phyloP scores from a whole-genome alignment of 2,329 filamentous ascomycete genomes.

The Sclerotinia borealis region DNA sequence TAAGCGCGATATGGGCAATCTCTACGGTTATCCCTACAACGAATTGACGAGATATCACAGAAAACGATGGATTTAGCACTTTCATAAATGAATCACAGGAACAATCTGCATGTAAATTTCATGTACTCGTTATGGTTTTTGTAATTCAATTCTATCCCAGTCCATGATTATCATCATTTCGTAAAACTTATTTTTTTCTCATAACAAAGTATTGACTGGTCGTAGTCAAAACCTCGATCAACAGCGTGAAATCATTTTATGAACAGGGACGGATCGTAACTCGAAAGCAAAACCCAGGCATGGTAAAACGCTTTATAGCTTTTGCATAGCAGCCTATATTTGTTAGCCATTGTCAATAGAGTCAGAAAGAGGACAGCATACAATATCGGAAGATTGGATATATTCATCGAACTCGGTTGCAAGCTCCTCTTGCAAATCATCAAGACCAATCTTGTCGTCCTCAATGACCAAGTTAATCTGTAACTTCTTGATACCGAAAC shows the following conservation, averaged over 20 bases:
- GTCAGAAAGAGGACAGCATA: conserved; percentile 33
- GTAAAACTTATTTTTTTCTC: conserved; percentile 12
- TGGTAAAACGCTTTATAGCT: conserved; percentile 59
- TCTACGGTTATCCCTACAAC: background rate
- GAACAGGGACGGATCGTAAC: conserved; percentile 18
- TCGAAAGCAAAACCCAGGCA: conserved; percentile 12
- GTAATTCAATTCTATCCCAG: conserved; percentile 26
- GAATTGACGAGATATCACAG: background rate
- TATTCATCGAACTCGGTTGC: conserved; percentile 84
- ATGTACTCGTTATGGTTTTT: conserved; percentile 18
- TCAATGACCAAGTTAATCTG: conserved; percentile 98
- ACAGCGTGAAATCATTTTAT: conserved; percentile 24
- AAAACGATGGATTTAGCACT: background rate
- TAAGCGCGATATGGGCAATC: conserved; percentile 11
- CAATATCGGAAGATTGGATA: conserved; percentile 90
- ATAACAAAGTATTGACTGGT: conserved; percentile 7
- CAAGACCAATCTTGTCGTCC: conserved; percentile 88
- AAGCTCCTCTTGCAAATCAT: conserved; percentile 84
- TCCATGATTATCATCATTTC: conserved; percentile 29
- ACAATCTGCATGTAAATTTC: background rate
- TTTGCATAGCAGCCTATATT: conserved; percentile 70
- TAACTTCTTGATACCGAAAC: conserved; percentile 98
- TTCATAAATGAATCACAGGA: conserved; percentile 1
- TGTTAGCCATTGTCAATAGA: conserved; percentile 18
- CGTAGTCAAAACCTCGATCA: conserved; percentile 21